These are phyloP conservation scores for Heritiera littoralis DNA, from an alignment of 345 rosid species.

Conservation along the genomic window DNA sequence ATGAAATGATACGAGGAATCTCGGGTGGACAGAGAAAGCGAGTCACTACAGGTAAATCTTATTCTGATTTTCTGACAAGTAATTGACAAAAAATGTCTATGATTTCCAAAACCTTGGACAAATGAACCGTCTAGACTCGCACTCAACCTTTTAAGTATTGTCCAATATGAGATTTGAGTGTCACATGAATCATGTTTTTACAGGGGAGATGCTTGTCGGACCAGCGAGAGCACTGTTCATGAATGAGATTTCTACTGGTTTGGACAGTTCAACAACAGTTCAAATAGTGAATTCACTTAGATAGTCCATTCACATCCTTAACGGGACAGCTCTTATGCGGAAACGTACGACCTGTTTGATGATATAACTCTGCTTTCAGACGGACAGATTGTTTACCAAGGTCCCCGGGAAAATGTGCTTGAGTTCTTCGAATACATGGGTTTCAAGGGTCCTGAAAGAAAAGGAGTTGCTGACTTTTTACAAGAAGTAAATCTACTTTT, in stretches of 20 bases:
- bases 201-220: constrained; percentile 86
- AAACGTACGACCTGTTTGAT: constrained; percentile 72
- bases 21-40: constrained; percentile 79
- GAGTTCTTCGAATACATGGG: constrained; percentile 68
- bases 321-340: constrained; percentile 76
- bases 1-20: constrained; percentile 66
- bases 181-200: background rate
- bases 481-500: constrained; percentile 55
- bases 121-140: background rate
- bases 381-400: constrained; percentile 76
- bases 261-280: constrained; percentile 80
- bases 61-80: constrained; percentile 2
- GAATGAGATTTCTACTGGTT: constrained; percentile 88
- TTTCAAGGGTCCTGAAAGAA: constrained; percentile 76
- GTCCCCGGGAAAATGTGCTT: constrained; percentile 64
- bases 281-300: constrained; percentile 75
- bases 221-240: constrained; percentile 75
- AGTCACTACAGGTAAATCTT: constrained; percentile 60
- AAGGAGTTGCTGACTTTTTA: constrained; percentile 82
- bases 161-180: too few relatives aligned
- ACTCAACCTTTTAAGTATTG: too few relatives aligned
- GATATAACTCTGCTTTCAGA: constrained; percentile 77
- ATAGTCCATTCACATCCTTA: constrained; percentile 56
- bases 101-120: background rate
- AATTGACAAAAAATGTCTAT: background rate